These are phyloP conservation scores for Vitis amurensis DNA, from an alignment of 164 flowering plant species.

Conservation along the genomic window DNA sequence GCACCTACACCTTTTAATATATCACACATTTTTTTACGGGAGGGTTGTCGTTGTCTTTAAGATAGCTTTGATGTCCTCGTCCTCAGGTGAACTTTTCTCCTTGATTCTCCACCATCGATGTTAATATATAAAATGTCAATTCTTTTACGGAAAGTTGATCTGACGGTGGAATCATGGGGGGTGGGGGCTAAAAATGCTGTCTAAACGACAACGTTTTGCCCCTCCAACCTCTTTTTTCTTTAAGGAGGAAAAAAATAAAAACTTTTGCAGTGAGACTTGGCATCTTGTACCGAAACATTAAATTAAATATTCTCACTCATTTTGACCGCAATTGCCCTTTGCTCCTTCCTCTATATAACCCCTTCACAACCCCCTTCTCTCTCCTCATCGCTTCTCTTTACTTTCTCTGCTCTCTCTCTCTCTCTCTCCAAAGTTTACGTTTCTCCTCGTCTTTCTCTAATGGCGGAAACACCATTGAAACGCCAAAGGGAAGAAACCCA, in stretches of 20 bases:
- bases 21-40: too few species aligned
- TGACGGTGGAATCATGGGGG: too few species aligned
- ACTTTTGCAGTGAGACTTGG: too few species aligned
- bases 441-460: slow-evolving; percentile 11
- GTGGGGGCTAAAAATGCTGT: too few species aligned
- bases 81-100: too few species aligned
- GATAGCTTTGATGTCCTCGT: too few species aligned
- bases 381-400: slow-evolving; percentile 16
- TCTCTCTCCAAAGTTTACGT: neutral
- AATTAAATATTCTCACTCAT: slow-evolving; percentile 12
- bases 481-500: slow-evolving; percentile 40
- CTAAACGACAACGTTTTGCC: too few species aligned
- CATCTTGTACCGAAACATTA: neutral
- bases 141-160: too few species aligned
- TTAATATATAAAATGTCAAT: too few species aligned
- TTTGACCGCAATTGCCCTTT: slow-evolving; percentile 23
- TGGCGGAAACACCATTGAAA: slow-evolving; percentile 40
- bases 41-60: too few species aligned
- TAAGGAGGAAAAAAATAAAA: neutral
- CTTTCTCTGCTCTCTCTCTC: neutral
- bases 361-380: slow-evolving; percentile 12
- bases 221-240: neutral
- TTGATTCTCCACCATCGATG: too few species aligned
- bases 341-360: slow-evolving; percentile 15
- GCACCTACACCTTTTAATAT: too few species aligned